Conservation (phyloP, 768 basidiomycete genomes). For the Mycena kentingensis region DNA sequence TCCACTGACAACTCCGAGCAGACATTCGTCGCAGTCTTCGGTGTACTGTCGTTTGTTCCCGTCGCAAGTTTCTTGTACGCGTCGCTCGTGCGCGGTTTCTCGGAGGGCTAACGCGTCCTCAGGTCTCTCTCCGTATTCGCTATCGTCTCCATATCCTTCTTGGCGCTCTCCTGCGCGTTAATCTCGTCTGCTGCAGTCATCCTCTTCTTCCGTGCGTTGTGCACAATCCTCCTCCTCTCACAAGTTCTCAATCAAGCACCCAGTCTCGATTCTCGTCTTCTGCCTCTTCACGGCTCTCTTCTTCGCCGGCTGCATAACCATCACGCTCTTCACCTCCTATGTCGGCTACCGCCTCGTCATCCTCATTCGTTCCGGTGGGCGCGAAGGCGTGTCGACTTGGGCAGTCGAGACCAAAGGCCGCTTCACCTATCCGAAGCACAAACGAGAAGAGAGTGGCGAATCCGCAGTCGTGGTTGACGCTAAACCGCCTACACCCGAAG, state of each 20-base stretch:
- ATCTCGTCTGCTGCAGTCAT: conserved; percentile 34
- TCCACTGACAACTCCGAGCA: conserved; percentile 20
- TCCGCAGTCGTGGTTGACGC: conserved; percentile 18
- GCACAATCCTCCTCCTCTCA: background rate
- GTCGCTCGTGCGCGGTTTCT: background rate
- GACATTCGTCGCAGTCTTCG: conserved; percentile 45
- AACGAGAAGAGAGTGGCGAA: background rate
- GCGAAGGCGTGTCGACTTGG: conserved; percentile 31
- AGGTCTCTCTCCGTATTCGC: conserved; percentile 35
- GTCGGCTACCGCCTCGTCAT: conserved; percentile 35
- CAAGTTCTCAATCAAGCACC: background rate
- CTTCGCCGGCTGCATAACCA: conserved; percentile 37
- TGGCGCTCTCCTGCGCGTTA: conserved; percentile 38
- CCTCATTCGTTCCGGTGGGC: conserved; percentile 37
- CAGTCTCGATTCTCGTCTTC: conserved; percentile 38
- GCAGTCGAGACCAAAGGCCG: conserved; percentile 24
- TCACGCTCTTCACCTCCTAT: conserved; percentile 33
- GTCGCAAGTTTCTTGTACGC: conserved; percentile 41
- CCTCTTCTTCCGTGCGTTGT: conserved; percentile 33
- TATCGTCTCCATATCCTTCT: conserved; percentile 34
- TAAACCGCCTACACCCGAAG: conserved; percentile 10
- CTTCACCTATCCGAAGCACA: conserved; percentile 4
- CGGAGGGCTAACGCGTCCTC: background rate
- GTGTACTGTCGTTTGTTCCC: conserved; percentile 37
- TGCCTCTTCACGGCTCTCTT: conserved; percentile 35